phyloP scores from a whole-genome alignment of 805 yeast species.

The Hermanozyma aechmeae region DNA sequence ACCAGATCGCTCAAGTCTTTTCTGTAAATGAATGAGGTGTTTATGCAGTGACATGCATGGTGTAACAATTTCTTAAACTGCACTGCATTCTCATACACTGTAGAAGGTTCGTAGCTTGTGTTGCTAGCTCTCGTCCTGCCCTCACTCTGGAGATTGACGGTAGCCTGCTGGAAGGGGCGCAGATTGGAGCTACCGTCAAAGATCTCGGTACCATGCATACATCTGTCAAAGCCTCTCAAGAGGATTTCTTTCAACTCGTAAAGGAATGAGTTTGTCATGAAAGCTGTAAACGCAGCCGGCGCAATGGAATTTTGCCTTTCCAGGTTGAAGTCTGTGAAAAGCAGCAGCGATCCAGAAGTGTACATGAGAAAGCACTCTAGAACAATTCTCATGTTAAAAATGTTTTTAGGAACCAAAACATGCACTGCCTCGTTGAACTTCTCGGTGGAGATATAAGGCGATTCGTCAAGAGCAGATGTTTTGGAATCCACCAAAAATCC shows the following conservation, averaged over 20 bases:
- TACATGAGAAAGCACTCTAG: slow-evolving; percentile 66
- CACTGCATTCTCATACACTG: slow-evolving; percentile 34
- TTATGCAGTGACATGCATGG: slow-evolving; percentile 42
- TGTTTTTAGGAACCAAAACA: slow-evolving; percentile 56
- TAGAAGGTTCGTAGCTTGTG: slow-evolving; percentile 3
- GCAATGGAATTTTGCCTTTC: slow-evolving; percentile 3
- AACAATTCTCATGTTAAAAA: slow-evolving; percentile 73
- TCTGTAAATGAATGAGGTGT: slow-evolving; percentile 53
- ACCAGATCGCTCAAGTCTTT: slow-evolving; percentile 42
- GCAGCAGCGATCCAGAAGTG: slow-evolving; percentile 43
- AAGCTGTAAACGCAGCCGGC: slow-evolving; percentile 34
- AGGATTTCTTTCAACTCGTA: slow-evolving; percentile 55
- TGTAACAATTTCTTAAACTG: slow-evolving; percentile 39
- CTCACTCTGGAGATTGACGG: too few relatives aligned
- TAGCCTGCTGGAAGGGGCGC: too few relatives aligned
- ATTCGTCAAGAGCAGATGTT: slow-evolving; percentile 6
- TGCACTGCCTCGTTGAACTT: slow-evolving; percentile 47
- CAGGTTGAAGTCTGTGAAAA: slow-evolving; percentile 15
- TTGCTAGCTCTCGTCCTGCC: too few relatives aligned
- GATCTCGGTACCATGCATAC: too few relatives aligned
- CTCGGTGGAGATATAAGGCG: slow-evolving; percentile 53
- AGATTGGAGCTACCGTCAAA: too few relatives aligned
- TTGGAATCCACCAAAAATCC: slow-evolving; percentile 36
- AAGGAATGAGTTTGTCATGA: slow-evolving; percentile 56
- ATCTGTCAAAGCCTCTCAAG: slow-evolving; percentile 39